Base-by-base conservation (phyloP, 495 filamentous ascomycete species). In the Coniosporium apollinis region DNA sequence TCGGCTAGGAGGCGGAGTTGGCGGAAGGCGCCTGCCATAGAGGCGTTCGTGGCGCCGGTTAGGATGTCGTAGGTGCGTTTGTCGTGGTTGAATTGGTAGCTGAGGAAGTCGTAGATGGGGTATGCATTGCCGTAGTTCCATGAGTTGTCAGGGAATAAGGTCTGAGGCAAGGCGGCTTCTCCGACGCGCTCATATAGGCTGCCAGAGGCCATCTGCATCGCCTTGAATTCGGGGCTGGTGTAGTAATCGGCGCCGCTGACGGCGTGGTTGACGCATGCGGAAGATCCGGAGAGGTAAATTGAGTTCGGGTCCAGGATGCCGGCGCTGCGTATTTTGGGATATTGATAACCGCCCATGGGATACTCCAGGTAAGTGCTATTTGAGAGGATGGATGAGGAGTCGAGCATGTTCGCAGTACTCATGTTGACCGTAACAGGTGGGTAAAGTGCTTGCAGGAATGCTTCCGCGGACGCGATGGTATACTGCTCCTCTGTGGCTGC, bases 371-470 rank as follows among this genome's bases (percentile, higher is more conserved):
- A 45, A 17, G 64, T 64, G 35, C 69, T 69, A 55, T 85, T 74
- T 18, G 75, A 69, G 4, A 84, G 57, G 7, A 57, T 38, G 17
- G 50, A 55, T 5, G 49, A 45, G 30, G 55, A 59, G 31, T 54
- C 45, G 1, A 48, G 24, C 9, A 47, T 20, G 31, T 65, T 61
- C 16, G 57, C 47, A 14, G 61, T 55, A 30, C 51, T 54, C 9
- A 32, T 44, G 13, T 58, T 50, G 14, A 54, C 45, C 15, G 69
- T 60, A 32, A 42, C 41, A 2, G 83, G 79, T 11, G 82, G 82
- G 48, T 91, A 92, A 6, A 91, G 59, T 6, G 76, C 82, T 57
- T 86, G 79, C 48, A 87, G 63, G 48, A 87, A 91, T 4, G 72
- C 78, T 44, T 75, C 64, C 1, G 77, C 79, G 3, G 78, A 79